A percentile compares a stretch with the other conserved stretches of the same genome.
Evolutionary conservation across 495 filamentous ascomycete genomes (phyloP).

Genomic region (Penicillium malachiteum): DNA sequence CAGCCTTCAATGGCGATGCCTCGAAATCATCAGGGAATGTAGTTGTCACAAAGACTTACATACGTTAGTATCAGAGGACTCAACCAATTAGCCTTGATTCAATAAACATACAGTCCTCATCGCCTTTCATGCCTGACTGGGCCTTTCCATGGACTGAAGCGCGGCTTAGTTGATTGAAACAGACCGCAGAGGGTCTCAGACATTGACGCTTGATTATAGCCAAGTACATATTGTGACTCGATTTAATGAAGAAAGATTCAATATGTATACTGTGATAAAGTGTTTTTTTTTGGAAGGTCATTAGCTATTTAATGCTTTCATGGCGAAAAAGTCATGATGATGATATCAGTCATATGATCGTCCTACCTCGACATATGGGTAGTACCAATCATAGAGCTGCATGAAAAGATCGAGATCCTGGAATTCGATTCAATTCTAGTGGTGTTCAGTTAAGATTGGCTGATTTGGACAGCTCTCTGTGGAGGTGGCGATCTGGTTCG

Average conservation of each 20-base stretch:
- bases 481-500: slow-evolving; percentile 13
- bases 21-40: slow-evolving; percentile 22
- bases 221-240: slow-evolving; percentile 9
- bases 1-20: slow-evolving; percentile 7
- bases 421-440: not conserved
- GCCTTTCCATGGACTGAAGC: slow-evolving; percentile 11
- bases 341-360: slow-evolving; percentile 18
- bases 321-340: not conserved
- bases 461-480: slow-evolving; percentile 1
- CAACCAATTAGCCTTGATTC: no score
- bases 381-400: not conserved
- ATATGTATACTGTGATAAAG: not conserved
- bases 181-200: slow-evolving; percentile 7
- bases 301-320: not conserved
- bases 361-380: not conserved
- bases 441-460: not conserved
- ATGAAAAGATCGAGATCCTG: not conserved
- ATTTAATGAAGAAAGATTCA: not conserved
- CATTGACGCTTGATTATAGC: slow-evolving; percentile 15
- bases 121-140: slow-evolving; percentile 2
- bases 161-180: slow-evolving; percentile 2
- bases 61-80: no score
- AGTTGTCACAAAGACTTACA: not conserved
- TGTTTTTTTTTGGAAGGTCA: not conserved
- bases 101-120: slow-evolving; percentile 17